Conservation (phyloP, 441 rosid genomes). For the Gossypium davidsonii region DNA sequence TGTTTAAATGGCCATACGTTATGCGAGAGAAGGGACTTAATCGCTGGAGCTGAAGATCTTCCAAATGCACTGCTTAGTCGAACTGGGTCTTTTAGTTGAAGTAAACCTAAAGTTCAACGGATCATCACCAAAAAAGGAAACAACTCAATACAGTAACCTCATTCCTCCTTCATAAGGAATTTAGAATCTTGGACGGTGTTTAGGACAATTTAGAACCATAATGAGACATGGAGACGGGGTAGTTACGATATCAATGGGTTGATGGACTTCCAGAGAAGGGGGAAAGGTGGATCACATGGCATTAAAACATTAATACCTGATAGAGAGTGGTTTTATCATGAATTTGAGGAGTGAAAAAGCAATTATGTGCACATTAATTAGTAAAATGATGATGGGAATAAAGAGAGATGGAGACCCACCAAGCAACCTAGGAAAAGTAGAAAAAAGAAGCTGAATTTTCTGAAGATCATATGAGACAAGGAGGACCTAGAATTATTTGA, state of each 20-base stretch:
- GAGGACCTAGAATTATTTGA: neutral
- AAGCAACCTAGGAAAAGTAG: neutral
- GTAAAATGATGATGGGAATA: constrained; percentile 2
- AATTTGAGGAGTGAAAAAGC: constrained; percentile 9
- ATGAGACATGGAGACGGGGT: neutral
- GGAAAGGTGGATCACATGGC: neutral
- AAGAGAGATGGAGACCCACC: constrained; percentile 20
- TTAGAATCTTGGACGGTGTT: neutral
- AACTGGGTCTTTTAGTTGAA: constrained; percentile 40
- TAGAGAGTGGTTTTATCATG: neutral
- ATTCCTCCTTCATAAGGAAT: neutral
- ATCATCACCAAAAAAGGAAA: neutral
- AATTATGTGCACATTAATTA: neutral
- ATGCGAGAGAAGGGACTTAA: constrained; percentile 29
- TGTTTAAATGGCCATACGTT: constrained; percentile 40
- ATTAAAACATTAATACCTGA: neutral
- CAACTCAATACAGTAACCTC: neutral
- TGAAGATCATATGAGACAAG: neutral
- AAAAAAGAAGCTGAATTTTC: neutral
- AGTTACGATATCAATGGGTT: neutral
- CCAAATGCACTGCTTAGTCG: constrained; percentile 12
- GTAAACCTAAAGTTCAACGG: constrained; percentile 36
- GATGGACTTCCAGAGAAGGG: neutral
- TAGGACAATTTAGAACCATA: neutral
- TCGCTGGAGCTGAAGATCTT: constrained; percentile 14